Evolutionary conservation across 2,329 filamentous ascomycete genomes (phyloP), one percentile per base, ranked within the genome.

Genomic region (Aphanocladium album): DNA sequence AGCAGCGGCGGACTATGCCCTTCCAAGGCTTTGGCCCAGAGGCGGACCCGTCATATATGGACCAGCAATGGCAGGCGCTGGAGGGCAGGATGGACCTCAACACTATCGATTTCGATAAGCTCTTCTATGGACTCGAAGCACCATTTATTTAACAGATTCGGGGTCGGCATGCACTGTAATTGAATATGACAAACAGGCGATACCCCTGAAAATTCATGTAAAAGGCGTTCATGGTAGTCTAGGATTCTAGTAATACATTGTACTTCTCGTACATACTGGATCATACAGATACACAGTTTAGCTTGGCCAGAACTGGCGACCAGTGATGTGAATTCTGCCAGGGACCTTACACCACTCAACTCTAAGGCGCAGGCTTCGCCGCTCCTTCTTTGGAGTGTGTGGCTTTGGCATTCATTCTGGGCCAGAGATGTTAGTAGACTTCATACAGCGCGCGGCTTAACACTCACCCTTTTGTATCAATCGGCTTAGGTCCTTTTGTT

Each of bases 41-140:
- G 11, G 57, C 61, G 16, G 12, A 66, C 61, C 53, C 61, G 25
- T 60, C 65, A 16, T 65, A 65, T 16, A 63, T 71, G 6, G 70
- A 71, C 27, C 65, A 67, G 46, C 66, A 67, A 47, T 67, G 69
- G 65, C 66, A 67, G 9, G 64, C 65, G 41, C 57, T 72, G 1
- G 70, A 70, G 27, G 66, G 67, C 0, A 66, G 67, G 19, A 70
- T 71, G 67, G 68, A 72, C n/a, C 53, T 74, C 23, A 70, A 74
- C 47, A 66, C 66, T 6, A 71, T 74, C 63, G 72, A 74, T 51
- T 74, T 73, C 71, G 72, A 74, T 43, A 68, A 67, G 47, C 57
- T 74, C 16, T 68, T 74, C 54, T 73, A 71, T 67, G 70, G 70
- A 1, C 55, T 74, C 23, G 73, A 74, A 50, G 67, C 72, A 19